Conservation (phyloP, 306 rosid species). For the Crataegus laevigata region DNA sequence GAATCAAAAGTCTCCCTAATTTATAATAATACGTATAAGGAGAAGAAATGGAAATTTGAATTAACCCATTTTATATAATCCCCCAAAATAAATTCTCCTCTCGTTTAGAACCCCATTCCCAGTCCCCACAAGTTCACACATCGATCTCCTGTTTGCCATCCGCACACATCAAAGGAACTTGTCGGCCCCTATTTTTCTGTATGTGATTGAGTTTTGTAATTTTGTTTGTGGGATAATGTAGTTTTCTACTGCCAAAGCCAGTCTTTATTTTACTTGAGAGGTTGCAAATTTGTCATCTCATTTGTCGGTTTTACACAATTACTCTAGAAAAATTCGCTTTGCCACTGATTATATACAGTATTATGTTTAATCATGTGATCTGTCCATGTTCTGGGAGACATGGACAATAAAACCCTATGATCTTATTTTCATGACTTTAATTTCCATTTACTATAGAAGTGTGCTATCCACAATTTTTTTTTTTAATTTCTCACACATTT, state of each 20-base stretch:
- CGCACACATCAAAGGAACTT: background rate
- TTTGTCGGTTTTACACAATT: no score
- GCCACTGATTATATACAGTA: no score
- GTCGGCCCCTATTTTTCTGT: background rate
- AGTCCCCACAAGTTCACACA: background rate
- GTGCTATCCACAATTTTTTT: no score
- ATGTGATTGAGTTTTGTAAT: background rate
- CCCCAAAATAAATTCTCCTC: background rate
- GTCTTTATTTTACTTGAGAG: background rate
- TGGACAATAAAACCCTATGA: background rate
- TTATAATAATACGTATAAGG: no score
- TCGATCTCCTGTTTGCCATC: background rate
- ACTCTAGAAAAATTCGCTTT: no score
- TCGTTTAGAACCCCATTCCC: background rate
- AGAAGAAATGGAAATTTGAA: background rate
- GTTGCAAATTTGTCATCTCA: background rate
- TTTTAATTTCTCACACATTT: no score
- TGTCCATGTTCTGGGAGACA: no score
- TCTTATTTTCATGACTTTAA: background rate
- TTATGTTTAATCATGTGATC: no score
- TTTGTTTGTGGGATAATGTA: background rate
- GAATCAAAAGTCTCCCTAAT: no score
- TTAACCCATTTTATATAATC: background rate
- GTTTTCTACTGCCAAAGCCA: background rate
- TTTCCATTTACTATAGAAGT: no score